Evolutionary conservation across 371 early-diverging fungal genomes (phyloP).

Genomic region (Mucor piriformis): DNA sequence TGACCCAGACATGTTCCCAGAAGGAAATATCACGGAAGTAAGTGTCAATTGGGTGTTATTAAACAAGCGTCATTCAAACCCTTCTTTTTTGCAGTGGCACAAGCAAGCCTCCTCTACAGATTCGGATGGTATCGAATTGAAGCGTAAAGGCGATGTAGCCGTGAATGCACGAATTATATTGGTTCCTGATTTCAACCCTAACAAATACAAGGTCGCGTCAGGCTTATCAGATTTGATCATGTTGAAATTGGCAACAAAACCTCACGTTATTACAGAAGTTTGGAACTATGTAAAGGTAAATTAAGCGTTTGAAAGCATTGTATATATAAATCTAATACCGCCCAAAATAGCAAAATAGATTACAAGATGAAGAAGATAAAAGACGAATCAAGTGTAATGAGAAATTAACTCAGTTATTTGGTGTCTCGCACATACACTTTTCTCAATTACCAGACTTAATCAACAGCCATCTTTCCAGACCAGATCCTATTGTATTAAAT

Average conservation of each 20-base stretch:
- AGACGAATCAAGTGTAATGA: conserved; percentile 67
- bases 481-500: conserved; percentile 89
- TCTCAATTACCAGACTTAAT: conserved; percentile 83
- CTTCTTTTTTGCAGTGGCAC: conserved; percentile 73
- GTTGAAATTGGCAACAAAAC: conserved; percentile 71
- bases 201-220: conserved; percentile 76
- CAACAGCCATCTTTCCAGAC: conserved; percentile 69
- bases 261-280: conserved; percentile 77
- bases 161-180: conserved; percentile 80
- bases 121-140: conserved; percentile 92
- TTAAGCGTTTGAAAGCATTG: not conserved
- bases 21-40: conserved; percentile 77
- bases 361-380: conserved; percentile 83
- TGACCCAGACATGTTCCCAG: conserved; percentile 70
- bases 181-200: conserved; percentile 75
- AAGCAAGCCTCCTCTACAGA: conserved; percentile 61
- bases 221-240: conserved; percentile 70
- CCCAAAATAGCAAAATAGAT: conserved; percentile 58
- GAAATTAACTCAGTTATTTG: conserved; percentile 42
- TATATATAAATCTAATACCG: too few relatives aligned
- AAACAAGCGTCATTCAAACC: too few relatives aligned
- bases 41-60: too few relatives aligned
- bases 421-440: conserved; percentile 61
- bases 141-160: conserved; percentile 83
- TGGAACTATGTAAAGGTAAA: conserved; percentile 94